Evolutionary conservation across 2,329 filamentous ascomycete genomes (phyloP).

Genomic region (Acephala macrosclerotiorum): DNA sequence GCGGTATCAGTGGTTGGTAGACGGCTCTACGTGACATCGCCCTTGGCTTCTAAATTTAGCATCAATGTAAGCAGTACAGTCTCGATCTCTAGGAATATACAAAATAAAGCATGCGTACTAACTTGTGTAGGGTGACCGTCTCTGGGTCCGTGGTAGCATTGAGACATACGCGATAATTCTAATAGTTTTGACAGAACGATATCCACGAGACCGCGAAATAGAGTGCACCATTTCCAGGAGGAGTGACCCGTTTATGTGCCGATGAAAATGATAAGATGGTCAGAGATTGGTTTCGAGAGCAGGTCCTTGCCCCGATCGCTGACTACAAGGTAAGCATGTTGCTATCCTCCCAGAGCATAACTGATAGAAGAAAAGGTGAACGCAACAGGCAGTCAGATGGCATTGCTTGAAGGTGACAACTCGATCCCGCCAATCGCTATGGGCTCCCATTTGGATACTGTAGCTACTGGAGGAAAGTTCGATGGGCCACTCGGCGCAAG

Average conservation of each 20-base stretch:
- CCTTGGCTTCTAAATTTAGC: not conserved
- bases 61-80: not conserved
- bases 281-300: slow-evolving; percentile 76
- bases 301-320: slow-evolving; percentile 51
- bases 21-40: not conserved
- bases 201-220: not conserved
- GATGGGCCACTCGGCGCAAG: slow-evolving; percentile 81
- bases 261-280: slow-evolving; percentile 74
- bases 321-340: slow-evolving; percentile 21
- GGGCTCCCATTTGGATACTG: slow-evolving; percentile 73
- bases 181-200: not conserved
- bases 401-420: slow-evolving; percentile 64
- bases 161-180: not conserved
- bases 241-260: slow-evolving; percentile 48
- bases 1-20: not conserved
- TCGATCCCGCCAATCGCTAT: slow-evolving; percentile 69
- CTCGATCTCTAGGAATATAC: not conserved
- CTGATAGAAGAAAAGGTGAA: too few relatives aligned
- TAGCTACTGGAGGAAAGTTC: slow-evolving; percentile 62
- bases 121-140: not conserved
- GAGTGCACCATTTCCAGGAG: slow-evolving; percentile 6
- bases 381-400: slow-evolving; percentile 78
- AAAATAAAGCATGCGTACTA: too few relatives aligned
- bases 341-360: too few relatives aligned
- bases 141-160: not conserved